phyloP scores from a whole-genome alignment of 169 alveolate species.

The Cryptosporidium sp. region DNA sequence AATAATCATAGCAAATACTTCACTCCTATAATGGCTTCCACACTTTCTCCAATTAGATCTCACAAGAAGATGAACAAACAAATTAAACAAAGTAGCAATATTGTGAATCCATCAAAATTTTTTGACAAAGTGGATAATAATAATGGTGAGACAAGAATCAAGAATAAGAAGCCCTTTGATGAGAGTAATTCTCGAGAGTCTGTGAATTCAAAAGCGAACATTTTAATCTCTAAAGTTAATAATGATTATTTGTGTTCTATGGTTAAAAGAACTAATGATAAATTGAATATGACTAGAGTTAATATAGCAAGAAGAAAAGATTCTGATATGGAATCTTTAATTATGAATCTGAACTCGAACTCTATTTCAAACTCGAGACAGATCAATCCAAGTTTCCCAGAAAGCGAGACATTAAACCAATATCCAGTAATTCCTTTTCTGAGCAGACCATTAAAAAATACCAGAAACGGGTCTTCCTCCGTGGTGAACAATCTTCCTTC shows the following conservation, averaged over 20 bases:
- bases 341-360: slow-evolving; percentile 9
- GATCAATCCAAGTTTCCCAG: background rate
- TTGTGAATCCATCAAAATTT: slow-evolving; percentile 32
- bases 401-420: background rate
- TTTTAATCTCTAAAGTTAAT: background rate
- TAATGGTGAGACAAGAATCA: background rate
- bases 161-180: background rate
- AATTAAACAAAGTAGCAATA: slow-evolving; percentile 5
- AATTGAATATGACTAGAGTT: slow-evolving; percentile 26
- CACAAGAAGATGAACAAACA: background rate
- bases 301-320: slow-evolving; percentile 24
- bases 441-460: background rate
- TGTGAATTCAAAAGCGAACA: background rate
- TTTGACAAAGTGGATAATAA: background rate
- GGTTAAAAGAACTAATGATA: slow-evolving; percentile 56
- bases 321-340: slow-evolving; percentile 16
- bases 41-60: slow-evolving; percentile 1
- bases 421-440: background rate
- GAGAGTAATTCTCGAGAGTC: background rate
- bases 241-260: slow-evolving; percentile 34
- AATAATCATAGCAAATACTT: background rate
- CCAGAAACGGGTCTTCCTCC: background rate
- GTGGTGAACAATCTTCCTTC: background rate
- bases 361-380: slow-evolving; percentile 13
- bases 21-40: slow-evolving; percentile 62